Evolutionary conservation across 1,284 basidiomycete species (phyloP), one percentile per base, ranked within the genome.

Genomic region (Pseudomicrostroma phylloplanum): DNA sequence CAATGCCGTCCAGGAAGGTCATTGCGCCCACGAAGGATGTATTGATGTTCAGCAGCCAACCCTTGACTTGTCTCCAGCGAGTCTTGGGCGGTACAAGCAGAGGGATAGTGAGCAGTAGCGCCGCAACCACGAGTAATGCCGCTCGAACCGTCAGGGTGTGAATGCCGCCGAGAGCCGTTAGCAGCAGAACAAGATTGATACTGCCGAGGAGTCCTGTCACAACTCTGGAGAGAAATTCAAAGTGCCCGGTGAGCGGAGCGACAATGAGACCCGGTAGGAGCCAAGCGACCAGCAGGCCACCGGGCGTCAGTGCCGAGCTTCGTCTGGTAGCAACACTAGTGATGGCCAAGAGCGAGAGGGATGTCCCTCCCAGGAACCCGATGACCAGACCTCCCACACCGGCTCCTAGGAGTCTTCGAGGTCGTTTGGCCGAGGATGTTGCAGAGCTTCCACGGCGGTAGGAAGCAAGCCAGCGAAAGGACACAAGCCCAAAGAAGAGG

Each of bases 161-260:
- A 19, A 76, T 71, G 53, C 73, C 73, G 48, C 74, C 74, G 51
- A 71, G 62, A 17, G 73, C 73, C 3, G 73, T 74, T 17, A 72
- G 53, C 51, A 74, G 55, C 21, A 72, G 53, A n/a, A 69, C 67
- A 19, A 70, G 46, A 40, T 64, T 66, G 1, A 67, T 63, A 4
- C 66, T 70, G 7, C 62, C 66, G 3, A 69, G 59, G 7, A 76
- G 56, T 4, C 72, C 73, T 2, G 67, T 61, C 48, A 66, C 65
- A 0, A 63, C 30, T 15, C 69, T 36, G 0, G 67, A 62, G 15
- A 70, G 59, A 61, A 71, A 66, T 2, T 7, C 15, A 15, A 64
- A 25, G 53, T 71, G 72, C 21, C 66, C 70, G 8, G 59, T 59
- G 40, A 76, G 57, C 19, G 66, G 59, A 1, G 67, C 64, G 8